Evolutionary conservation across 2,329 filamentous ascomycete species (phyloP), one percentile per base, ranked within the genome.

Genomic region (Pezicula carpinea): DNA sequence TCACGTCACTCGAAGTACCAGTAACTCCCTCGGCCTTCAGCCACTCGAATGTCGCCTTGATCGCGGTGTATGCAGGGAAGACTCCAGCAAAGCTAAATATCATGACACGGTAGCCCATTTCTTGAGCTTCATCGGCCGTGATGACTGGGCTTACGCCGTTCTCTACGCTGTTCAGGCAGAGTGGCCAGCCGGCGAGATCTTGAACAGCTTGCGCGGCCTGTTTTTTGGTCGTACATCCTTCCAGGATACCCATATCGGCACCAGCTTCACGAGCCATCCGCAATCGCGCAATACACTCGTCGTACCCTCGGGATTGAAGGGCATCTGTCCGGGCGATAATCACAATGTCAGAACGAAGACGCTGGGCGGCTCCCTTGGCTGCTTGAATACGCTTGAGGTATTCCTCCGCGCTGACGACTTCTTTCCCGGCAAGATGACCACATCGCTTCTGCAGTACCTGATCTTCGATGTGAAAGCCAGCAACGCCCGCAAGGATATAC

Each of bases 251-350:
- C 2, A 76, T 75, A 54, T 85, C 81, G 2, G 80, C 80, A 17
- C 81, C 80, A 11, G 72, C 73, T 2, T 69, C 68, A 1, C 73
- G 64, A 0, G 81, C 80, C 0, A 64, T 70, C 44, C 67, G 66
- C 14, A 84, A 63, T 2, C 80, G 65, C 2, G 55, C 55, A 13
- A 82, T 61, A 3, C 77, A 75, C 56, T 77, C 78, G 8, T 79
- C 77, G 50, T 76, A 84, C 0, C 80, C 80, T 5, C 71, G 67
- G 0, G 69, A 65, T 52, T 82, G 78, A 3, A 82, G 63, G 2
- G 81, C 77, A 53, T 85, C 82, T 0, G 81, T 84, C 15, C 82
- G 70, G 1, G 80, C 81, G 49, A 85, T 83, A 46, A 85, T 70
- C 18, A 85, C 71, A 31, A 85, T 79, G 51, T 83, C 80, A 6